Conservation (phyloP, 176 grass and related monocot genomes). For the Elaeis guineensis region DNA sequence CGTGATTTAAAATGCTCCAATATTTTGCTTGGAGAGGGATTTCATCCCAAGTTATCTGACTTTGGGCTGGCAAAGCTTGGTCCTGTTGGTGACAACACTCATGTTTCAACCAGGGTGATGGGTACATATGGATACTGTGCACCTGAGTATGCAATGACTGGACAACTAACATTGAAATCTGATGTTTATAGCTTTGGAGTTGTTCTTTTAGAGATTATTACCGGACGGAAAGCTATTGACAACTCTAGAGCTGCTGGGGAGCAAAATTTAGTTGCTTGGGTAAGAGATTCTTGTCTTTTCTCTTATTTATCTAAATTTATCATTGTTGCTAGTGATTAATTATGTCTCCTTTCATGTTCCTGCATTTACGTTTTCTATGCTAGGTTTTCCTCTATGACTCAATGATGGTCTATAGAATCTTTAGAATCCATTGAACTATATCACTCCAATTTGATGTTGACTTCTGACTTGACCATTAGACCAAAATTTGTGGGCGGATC, state of each 20-base stretch:
- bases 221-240: constrained; percentile 47
- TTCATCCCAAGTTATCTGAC: constrained; percentile 49
- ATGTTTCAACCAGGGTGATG: constrained; percentile 61
- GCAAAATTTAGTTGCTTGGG: constrained; percentile 66
- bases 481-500: too few species aligned
- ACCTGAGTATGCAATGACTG: constrained; percentile 53
- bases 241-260: constrained; percentile 36
- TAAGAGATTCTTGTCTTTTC: constrained; percentile 12
- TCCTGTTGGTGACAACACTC: constrained; percentile 46
- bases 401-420: too few species aligned
- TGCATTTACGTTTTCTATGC: not conserved
- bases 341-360: not conserved
- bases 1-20: constrained; percentile 58
- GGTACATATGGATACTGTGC: constrained; percentile 63
- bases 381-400: too few species aligned
- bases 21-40: constrained; percentile 43
- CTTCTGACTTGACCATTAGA: too few species aligned
- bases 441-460: too few species aligned
- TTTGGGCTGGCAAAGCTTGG: constrained; percentile 59
- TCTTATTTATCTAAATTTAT: not conserved
- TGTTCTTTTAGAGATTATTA: constrained; percentile 48
- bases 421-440: too few species aligned
- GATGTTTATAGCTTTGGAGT: constrained; percentile 58
- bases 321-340: not conserved
- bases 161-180: constrained; percentile 48